Evolutionary conservation across 176 grass and related monocot genomes (phyloP).

Genomic region (Echinochloa phyllopogon): DNA sequence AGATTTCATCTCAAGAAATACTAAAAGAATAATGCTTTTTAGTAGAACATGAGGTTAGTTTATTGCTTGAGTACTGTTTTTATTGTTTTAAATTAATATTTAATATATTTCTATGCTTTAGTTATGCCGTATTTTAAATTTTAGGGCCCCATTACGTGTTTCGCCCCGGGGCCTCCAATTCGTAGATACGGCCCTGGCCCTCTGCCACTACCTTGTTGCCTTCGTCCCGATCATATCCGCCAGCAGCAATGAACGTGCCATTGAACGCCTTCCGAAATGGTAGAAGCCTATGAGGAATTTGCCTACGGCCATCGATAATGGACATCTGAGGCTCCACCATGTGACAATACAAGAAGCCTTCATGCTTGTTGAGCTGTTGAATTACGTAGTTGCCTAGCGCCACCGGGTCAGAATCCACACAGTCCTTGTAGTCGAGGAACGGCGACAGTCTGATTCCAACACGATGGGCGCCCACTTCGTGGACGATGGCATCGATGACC

Average conservation of each 20-base stretch:
- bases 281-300: constrained; percentile 24
- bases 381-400: constrained; percentile 34
- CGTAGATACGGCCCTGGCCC: no score
- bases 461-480: constrained; percentile 9
- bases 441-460: constrained; percentile 31
- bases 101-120: no score
- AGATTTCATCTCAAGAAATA: no score
- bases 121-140: no score
- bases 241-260: constrained; percentile 30
- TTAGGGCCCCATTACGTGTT: no score
- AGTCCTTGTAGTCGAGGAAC: not conserved
- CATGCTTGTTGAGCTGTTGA: constrained; percentile 24
- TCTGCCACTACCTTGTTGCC: constrained; percentile 32
- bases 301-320: not conserved
- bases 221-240: constrained; percentile 29
- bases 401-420: constrained; percentile 1
- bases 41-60: no score
- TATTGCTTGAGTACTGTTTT: no score
- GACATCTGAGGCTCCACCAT: constrained; percentile 50
- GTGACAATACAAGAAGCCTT: constrained; percentile 28
- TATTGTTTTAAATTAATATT: no score
- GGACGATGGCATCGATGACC: constrained; percentile 16
- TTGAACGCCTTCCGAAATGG: constrained; percentile 31
- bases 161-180: no score
- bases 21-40: no score